Evolutionary conservation across 2,329 filamentous ascomycete species (phyloP).

Genomic region (Botrytis elliptica): DNA sequence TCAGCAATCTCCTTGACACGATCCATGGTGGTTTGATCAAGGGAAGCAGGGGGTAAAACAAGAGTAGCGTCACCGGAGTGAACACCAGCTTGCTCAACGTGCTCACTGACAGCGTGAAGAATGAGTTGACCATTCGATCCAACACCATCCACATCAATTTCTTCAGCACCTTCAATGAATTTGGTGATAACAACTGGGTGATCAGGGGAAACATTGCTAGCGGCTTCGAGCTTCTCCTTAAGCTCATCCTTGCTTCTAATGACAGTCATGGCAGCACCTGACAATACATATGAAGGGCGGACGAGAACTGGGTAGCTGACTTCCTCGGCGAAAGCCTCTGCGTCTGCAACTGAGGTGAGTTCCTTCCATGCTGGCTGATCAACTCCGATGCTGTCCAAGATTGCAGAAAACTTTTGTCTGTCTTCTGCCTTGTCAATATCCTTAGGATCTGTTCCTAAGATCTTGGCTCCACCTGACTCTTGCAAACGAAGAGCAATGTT

Average conservation of each 20-base stretch:
- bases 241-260: constrained; percentile 86
- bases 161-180: constrained; percentile 94
- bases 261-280: constrained; percentile 97
- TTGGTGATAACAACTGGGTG: constrained; percentile 98
- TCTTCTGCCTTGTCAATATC: constrained; percentile 99
- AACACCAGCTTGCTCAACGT: constrained; percentile 95
- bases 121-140: constrained; percentile 82
- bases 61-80: constrained; percentile 97
- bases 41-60: constrained; percentile 79
- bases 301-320: constrained; percentile 95
- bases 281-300: constrained; percentile 91
- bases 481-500: constrained; percentile 95
- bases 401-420: constrained; percentile 96
- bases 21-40: constrained; percentile 74
- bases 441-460: constrained; percentile 87
- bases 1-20: constrained; percentile 93
- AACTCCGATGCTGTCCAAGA: constrained; percentile 92
- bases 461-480: constrained; percentile 82
- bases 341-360: constrained; percentile 82
- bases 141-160: constrained; percentile 95
- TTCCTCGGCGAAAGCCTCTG: constrained; percentile 78
- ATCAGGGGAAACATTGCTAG: constrained; percentile 86
- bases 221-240: constrained; percentile 90
- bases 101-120: constrained; percentile 89
- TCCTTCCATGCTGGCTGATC: constrained; percentile 99